Percentiles rank a stretch among this genome's conserved stretches.
Evolutionary conservation across 2,329 filamentous ascomycete species (phyloP).

Genomic region (Ramichloridium luteum): DNA sequence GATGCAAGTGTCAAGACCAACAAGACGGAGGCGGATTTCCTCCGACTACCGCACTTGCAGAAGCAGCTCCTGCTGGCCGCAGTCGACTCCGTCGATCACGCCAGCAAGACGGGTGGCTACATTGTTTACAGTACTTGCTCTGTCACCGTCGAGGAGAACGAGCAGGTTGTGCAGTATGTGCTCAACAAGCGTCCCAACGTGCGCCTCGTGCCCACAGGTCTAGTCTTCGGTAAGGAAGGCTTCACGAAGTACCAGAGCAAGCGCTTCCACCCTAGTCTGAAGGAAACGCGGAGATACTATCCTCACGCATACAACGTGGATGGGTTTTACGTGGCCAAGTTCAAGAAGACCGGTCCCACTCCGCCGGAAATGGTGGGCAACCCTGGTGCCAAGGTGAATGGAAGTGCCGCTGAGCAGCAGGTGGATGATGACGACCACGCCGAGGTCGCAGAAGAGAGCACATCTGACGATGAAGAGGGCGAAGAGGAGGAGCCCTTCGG

Average conservation of each 20-base stretch:
- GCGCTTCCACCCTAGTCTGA: conserved; percentile 75
- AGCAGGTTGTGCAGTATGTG: conserved; percentile 86
- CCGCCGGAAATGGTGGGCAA: conserved; percentile 43
- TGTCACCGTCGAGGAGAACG: conserved; percentile 88
- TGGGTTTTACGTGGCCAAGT: conserved; percentile 95
- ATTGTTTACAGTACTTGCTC: conserved; percentile 95
- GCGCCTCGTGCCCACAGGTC: conserved; percentile 78
- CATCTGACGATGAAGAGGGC: conserved; percentile 39
- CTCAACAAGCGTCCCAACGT: conserved; percentile 87
- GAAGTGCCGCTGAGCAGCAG: conserved; percentile 20
- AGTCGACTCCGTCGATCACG: conserved; percentile 88
- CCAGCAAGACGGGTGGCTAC: conserved; percentile 85
- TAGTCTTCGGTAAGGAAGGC: conserved; percentile 82
- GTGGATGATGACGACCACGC: conserved; percentile 45
- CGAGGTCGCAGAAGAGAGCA: conserved; percentile 32
- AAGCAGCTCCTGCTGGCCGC: conserved; percentile 87
- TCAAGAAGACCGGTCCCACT: conserved; percentile 80
- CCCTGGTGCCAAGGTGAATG: conserved; percentile 23
- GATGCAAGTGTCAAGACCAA: conserved; percentile 96
- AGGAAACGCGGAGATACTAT: conserved; percentile 74
- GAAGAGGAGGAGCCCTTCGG: conserved; percentile 33
- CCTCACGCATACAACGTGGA: conserved; percentile 91
- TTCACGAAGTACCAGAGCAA: conserved; percentile 88
- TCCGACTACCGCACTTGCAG: conserved; percentile 83
- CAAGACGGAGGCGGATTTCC: conserved; percentile 91